Evolutionary conservation across 2,329 filamentous ascomycete species (phyloP).

Genomic region (Onygena corvina): DNA sequence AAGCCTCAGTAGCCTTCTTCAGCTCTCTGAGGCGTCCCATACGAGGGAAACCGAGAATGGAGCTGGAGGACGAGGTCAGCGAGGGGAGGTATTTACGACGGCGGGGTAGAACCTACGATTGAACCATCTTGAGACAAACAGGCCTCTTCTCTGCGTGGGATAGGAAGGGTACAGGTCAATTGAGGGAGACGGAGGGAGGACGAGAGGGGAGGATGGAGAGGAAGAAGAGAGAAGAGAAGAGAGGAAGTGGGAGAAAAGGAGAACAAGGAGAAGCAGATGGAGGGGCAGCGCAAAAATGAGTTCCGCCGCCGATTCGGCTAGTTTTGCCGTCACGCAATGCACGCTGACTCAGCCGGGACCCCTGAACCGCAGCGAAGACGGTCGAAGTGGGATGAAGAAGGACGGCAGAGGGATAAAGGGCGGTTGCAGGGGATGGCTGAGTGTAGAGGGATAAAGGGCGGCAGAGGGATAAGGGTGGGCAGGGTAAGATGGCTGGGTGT

Average conservation of each 20-base stretch:
- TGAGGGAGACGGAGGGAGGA: neutral
- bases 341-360: neutral
- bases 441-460: neutral
- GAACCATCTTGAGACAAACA: slow-evolving; percentile 46
- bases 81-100: neutral
- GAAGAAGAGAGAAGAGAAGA: slow-evolving; percentile 15
- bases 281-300: neutral
- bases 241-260: slow-evolving; percentile 15
- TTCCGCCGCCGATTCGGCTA: slow-evolving; percentile 2
- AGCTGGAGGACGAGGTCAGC: slow-evolving; percentile 27
- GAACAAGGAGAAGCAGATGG: slow-evolving; percentile 13
- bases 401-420: neutral
- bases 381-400: neutral
- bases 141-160: neutral
- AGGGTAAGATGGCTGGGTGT: too few relatives aligned
- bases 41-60: slow-evolving; percentile 95
- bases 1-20: slow-evolving; percentile 99
- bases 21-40: slow-evolving; percentile 98
- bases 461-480: neutral
- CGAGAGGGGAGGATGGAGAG: neutral
- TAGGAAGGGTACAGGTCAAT: neutral
- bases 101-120: slow-evolving; percentile 40
- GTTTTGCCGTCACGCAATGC: slow-evolving; percentile 3
- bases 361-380: too few relatives aligned
- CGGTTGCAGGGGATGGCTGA: neutral